phyloP scores from a whole-genome alignment of 176 grass and related monocot species.

The Neostapfia colusana region DNA sequence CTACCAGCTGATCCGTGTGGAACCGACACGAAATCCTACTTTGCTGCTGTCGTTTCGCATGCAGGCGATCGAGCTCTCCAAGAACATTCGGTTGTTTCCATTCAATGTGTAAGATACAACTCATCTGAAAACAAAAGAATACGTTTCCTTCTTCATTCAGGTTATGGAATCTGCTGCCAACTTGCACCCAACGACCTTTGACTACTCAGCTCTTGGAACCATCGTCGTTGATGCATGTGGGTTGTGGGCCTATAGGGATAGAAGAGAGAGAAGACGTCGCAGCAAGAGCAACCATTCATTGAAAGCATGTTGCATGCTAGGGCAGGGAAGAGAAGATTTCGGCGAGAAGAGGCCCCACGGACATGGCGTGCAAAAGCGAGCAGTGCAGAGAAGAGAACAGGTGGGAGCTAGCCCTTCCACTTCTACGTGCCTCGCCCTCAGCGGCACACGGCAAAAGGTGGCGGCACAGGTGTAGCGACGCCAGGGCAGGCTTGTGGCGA shows the following conservation, averaged over 20 bases:
- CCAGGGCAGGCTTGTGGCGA: background rate
- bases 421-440: background rate
- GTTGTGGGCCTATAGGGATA: background rate
- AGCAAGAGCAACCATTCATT: background rate
- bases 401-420: background rate
- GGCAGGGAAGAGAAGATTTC: background rate
- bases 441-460: background rate
- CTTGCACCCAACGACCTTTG: background rate
- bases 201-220: background rate
- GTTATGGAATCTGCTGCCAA: background rate
- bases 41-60: background rate
- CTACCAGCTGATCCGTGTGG: too few relatives aligned
- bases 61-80: background rate
- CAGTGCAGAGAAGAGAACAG: too few relatives aligned
- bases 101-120: background rate
- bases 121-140: background rate
- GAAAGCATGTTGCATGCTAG: background rate
- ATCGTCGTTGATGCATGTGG: background rate
- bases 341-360: background rate
- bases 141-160: background rate
- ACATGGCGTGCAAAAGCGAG: conserved; percentile 1
- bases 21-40: background rate
- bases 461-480: conserved; percentile 10
- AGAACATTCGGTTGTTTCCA: background rate
- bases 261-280: background rate